These are phyloP conservation scores for Polysphondylium violaceum DNA, from an alignment of 78 protist genomes.

Conservation along the genomic window DNA sequence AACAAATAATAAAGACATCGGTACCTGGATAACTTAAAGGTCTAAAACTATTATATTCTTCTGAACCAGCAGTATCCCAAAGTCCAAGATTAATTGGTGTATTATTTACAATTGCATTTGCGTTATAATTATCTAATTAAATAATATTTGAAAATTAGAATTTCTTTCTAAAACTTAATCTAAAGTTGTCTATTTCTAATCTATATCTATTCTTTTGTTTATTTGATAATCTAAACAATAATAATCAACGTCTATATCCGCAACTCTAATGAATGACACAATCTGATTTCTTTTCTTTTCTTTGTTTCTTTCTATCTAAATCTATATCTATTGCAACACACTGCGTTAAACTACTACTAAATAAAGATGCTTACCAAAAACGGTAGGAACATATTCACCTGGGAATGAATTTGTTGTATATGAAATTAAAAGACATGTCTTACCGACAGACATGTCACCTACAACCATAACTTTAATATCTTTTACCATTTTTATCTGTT, in stretches of 20 bases:
- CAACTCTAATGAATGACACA: not conserved
- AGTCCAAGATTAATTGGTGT: constrained; percentile 76
- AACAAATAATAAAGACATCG: constrained; percentile 82
- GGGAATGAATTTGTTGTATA: constrained; percentile 82
- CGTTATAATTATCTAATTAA: constrained; percentile 77
- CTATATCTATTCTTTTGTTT: not conserved
- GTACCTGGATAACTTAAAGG: constrained; percentile 87
- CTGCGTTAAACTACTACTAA: not conserved
- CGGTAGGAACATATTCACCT: constrained; percentile 87
- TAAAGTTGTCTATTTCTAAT: not conserved
- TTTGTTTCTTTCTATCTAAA: not conserved
- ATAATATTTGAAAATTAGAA: not conserved
- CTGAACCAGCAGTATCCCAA: constrained; percentile 88
- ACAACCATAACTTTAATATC: constrained; percentile 88
- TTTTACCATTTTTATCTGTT: constrained; percentile 48
- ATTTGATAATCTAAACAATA: no score
- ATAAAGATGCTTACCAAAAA: constrained; percentile 52
- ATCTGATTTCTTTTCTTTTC: not conserved
- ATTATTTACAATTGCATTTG: constrained; percentile 84
- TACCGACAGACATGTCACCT: constrained; percentile 84
- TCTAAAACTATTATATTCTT: constrained; percentile 79
- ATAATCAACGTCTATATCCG: not conserved
- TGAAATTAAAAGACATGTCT: constrained; percentile 75
- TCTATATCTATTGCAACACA: not conserved
- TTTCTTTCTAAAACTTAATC: not conserved